phyloP scores from a whole-genome alignment of 768 basidiomycete genomes.

The Boletus reticulatus region DNA sequence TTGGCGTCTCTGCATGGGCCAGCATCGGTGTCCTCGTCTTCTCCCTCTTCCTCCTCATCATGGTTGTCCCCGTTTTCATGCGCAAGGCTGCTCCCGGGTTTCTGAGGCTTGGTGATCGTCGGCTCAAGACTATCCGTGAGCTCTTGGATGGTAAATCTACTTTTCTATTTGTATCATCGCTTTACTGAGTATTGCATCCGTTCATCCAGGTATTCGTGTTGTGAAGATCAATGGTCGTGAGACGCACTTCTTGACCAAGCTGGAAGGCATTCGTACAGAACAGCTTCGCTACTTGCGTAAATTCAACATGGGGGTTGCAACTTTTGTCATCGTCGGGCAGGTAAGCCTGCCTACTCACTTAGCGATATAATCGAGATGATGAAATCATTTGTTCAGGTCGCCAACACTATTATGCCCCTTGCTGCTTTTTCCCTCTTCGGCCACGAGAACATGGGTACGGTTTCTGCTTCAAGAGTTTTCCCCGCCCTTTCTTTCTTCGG shows the following conservation, averaged over 20 bases:
- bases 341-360: background rate
- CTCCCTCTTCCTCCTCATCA: slow-evolving; percentile 24
- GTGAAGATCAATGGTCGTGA: slow-evolving; percentile 31
- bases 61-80: slow-evolving; percentile 33
- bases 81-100: slow-evolving; percentile 30
- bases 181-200: background rate
- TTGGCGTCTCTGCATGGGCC: slow-evolving; percentile 30
- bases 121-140: slow-evolving; percentile 29
- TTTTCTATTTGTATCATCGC: background rate
- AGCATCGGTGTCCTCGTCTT: slow-evolving; percentile 27
- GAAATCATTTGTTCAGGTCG: slow-evolving; percentile 10
- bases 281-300: slow-evolving; percentile 25
- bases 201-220: slow-evolving; percentile 21
- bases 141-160: slow-evolving; percentile 22
- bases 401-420: slow-evolving; percentile 31
- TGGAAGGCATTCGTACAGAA: slow-evolving; percentile 22
- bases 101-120: slow-evolving; percentile 27
- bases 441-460: slow-evolving; percentile 22
- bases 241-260: slow-evolving; percentile 19
- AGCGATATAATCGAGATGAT: background rate
- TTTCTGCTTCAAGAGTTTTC: slow-evolving; percentile 23
- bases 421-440: slow-evolving; percentile 32
- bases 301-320: slow-evolving; percentile 23
- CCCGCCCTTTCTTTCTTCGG: slow-evolving; percentile 32
- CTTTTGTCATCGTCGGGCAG: slow-evolving; percentile 28